A percentile compares a stretch with the other conserved stretches of the same genome.
Evolutionary conservation across 441 rosid genomes (phyloP).

Genomic region (Gossypium davidsonii): DNA sequence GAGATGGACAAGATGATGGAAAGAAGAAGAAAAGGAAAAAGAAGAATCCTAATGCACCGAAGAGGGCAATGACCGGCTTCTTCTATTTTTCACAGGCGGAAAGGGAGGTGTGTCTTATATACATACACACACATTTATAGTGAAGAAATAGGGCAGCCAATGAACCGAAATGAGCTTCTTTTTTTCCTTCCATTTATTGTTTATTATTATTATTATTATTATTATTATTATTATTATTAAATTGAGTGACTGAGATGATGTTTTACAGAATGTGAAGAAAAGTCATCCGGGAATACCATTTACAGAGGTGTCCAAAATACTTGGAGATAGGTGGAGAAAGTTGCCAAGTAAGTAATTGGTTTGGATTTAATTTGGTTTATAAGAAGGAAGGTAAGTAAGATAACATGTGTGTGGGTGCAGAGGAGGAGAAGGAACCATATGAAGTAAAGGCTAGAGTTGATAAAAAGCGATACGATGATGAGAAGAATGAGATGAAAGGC

Average conservation of each 20-base stretch:
- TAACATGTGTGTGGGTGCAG: conserved; percentile 27
- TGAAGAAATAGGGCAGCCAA: too few relatives aligned
- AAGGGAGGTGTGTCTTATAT: conserved; percentile 56
- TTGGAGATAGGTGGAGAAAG: conserved; percentile 78
- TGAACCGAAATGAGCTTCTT: too few relatives aligned
- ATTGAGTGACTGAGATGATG: neutral
- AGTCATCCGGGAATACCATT: conserved; percentile 68
- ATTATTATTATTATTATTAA: too few relatives aligned
- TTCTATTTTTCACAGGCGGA: conserved; percentile 72
- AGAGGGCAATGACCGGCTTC: conserved; percentile 73
- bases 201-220: too few relatives aligned
- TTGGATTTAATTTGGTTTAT: neutral
- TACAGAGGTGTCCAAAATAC: conserved; percentile 50
- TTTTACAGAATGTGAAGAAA: conserved; percentile 65
- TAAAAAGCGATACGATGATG: conserved; percentile 68
- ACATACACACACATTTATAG: too few relatives aligned
- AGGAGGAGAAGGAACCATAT: conserved; percentile 77
- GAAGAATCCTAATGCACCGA: conserved; percentile 99
- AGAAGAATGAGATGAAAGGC: conserved; percentile 51
- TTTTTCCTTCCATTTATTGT: too few relatives aligned
- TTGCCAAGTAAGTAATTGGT: conserved; percentile 46
- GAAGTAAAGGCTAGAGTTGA: conserved; percentile 71
- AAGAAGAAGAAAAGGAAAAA: conserved; percentile 76
- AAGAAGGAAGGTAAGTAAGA: neutral
- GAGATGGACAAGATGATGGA: conserved; percentile 60